Evolutionary conservation across 1,284 basidiomycete genomes (phyloP), one percentile per base, ranked within the genome.

Genomic region (Macrocystidia cucumis): DNA sequence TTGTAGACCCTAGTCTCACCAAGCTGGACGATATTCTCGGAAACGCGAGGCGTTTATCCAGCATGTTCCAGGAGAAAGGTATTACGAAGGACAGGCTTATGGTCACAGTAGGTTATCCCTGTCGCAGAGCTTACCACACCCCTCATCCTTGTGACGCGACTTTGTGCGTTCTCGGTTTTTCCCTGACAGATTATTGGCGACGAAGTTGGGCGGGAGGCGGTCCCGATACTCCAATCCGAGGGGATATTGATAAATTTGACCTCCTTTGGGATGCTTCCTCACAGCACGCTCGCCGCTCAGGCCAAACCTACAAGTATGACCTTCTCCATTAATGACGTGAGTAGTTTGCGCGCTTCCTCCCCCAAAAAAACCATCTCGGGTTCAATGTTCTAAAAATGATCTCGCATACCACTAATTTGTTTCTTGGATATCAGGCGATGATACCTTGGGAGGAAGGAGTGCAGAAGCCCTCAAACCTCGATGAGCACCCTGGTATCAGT

Each of bases 111-210:
- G 46, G 69, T 53, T 33, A 26, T 40, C 25, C 21, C 32, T 20
- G 32, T 23, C 24, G 16, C 26, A 20, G 11, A 30, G 9, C 13
- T 38, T 19, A 16, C 18, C 29, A 19, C 22, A 17, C 17, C 19
- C 33, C 25, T 79, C 76, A 65, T 81, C 29, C 72, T 76, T 19
- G 75, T 76, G 7, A 78, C 74, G 2, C 60, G 68, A 29, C 55
- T 55, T 13, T 78, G 76, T 9, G 59, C 78, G 76, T 48, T 50
- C 81, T 25, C 61, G 58, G 22, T 46, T 68, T 32, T 72, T 78
- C 13, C 62, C 68, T 2, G 62, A 66, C 31, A 53, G 74, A 14
- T 44, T 57, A n/a, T 78, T 79, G 40, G 74, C 70, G 5, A 59
- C 61, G 16, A 59, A 63, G 4, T 81, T 78, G n/a, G n/a, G n/a